Evolutionary conservation across 1,139 yeast species (phyloP).

Genomic region (Oligophagozyma castellii): DNA sequence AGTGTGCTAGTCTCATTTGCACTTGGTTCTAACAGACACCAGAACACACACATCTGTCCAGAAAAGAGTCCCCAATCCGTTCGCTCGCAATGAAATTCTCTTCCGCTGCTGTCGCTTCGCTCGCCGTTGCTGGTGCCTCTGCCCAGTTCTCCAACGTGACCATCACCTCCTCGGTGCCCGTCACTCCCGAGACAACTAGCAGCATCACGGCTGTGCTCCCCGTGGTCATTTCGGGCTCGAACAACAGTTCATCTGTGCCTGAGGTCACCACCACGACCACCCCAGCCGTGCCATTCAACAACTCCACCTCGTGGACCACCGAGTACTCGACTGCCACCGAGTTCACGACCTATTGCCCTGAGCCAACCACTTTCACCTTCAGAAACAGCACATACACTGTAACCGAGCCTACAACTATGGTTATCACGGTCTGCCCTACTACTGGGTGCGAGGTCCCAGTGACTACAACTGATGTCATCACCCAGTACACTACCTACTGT

Average conservation of each 20-base stretch:
- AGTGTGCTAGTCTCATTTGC: too few species aligned
- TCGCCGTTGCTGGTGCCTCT: background rate
- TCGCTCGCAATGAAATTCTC: too few species aligned
- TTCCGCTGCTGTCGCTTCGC: conserved; percentile 1
- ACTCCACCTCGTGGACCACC: conserved; percentile 21
- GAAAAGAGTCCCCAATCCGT: too few species aligned
- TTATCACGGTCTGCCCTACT: conserved; percentile 36
- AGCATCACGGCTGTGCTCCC: background rate
- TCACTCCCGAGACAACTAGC: conserved; percentile 1
- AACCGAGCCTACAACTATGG: conserved; percentile 18
- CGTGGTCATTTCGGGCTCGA: background rate
- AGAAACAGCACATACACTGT: conserved; percentile 1
- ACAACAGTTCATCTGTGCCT: too few species aligned
- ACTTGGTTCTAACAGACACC: too few species aligned
- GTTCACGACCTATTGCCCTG: conserved; percentile 42
- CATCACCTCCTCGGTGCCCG: background rate
- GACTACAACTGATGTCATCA: conserved; percentile 4
- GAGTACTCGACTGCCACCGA: conserved; percentile 33
- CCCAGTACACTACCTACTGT: conserved; percentile 36
- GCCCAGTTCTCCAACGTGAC: background rate
- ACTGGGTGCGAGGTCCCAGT: background rate
- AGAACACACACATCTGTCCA: too few species aligned
- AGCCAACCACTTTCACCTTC: conserved; percentile 25
- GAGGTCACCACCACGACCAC: too few species aligned
- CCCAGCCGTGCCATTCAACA: too few species aligned